These are phyloP conservation scores for Fusarium mundagurra DNA, from an alignment of 2,329 filamentous ascomycete genomes.

Conservation along the genomic window DNA sequence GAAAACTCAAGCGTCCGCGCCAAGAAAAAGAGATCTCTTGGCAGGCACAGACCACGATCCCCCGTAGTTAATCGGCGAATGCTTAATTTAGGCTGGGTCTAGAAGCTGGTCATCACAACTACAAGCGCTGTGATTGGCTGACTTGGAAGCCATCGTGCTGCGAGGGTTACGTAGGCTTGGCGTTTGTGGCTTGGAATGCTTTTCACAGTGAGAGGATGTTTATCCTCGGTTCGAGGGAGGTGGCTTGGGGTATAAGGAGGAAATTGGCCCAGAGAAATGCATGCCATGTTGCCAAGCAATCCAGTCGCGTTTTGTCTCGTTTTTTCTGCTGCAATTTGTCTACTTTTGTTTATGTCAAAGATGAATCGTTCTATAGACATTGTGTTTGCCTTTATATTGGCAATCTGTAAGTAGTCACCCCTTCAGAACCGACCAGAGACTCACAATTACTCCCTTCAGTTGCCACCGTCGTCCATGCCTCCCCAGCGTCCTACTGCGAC, in stretches of 20 bases:
- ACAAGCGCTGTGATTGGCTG: neutral
- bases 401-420: neutral
- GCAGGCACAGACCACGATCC: neutral
- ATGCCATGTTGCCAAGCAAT: neutral
- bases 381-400: neutral
- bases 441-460: neutral
- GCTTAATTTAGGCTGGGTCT: neutral
- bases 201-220: neutral
- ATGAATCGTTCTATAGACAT: neutral
- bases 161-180: neutral
- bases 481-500: neutral
- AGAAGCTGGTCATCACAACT: neutral
- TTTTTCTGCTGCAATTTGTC: neutral
- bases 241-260: neutral
- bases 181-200: neutral
- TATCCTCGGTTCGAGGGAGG: neutral
- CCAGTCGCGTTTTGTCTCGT: neutral
- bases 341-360: rapidly evolving
- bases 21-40: neutral
- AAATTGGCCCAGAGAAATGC: neutral
- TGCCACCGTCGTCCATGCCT: neutral
- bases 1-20: neutral
- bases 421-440: rapidly evolving
- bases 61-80: neutral
- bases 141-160: rapidly evolving